phyloP scores from a whole-genome alignment of 441 rosid species.

The Macaranga tanarius region DNA sequence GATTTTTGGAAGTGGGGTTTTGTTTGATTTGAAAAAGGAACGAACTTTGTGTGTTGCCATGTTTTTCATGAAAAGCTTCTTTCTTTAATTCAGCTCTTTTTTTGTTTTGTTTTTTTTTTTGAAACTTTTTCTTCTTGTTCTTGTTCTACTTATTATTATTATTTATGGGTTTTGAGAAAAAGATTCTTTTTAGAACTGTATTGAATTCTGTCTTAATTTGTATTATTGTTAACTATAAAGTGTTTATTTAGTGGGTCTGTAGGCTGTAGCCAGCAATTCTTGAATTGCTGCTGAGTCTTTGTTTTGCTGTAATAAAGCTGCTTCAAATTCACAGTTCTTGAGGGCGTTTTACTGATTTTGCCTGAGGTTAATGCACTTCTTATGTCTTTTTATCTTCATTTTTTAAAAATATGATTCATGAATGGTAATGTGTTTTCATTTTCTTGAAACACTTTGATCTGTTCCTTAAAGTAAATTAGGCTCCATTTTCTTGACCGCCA shows the following conservation, averaged over 20 bases:
- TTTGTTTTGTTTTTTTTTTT: too few relatives aligned
- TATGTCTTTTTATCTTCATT: background rate
- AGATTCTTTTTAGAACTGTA: background rate
- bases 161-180: slow-evolving; percentile 16
- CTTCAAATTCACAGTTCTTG: slow-evolving; percentile 22
- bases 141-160: background rate
- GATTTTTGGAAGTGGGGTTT: slow-evolving; percentile 15
- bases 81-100: background rate
- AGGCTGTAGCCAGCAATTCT: background rate
- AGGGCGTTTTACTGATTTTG: slow-evolving; percentile 8
- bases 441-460: slow-evolving; percentile 7
- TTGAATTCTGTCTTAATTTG: slow-evolving; percentile 10
- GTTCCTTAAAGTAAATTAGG: background rate
- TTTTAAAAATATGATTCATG: background rate
- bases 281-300: slow-evolving; percentile 4
- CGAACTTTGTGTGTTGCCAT: background rate
- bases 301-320: slow-evolving; percentile 16
- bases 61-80: background rate
- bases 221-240: slow-evolving; percentile 21
- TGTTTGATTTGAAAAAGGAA: background rate
- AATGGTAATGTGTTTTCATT: background rate
- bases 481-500: background rate
- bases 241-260: slow-evolving; percentile 15
- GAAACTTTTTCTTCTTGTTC: background rate
- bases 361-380: slow-evolving; percentile 18